phyloP scores from a whole-genome alignment of 208 protist species.

The Histomonas meleagridis region DNA sequence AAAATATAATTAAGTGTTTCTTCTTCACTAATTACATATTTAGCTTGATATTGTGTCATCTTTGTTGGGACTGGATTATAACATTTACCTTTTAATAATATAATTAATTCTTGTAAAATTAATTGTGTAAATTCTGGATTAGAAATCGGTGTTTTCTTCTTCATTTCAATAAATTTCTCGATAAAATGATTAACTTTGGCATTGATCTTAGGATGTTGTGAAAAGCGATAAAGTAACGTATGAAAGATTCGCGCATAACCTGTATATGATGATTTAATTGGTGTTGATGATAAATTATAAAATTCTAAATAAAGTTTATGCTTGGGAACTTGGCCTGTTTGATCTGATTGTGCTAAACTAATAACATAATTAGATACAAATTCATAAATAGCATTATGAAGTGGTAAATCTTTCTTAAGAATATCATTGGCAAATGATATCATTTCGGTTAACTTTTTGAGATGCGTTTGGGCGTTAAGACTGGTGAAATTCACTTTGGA shows the following conservation, averaged over 20 bases:
- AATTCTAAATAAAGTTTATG: not conserved
- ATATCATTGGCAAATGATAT: no score
- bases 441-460: no score
- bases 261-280: no score
- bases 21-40: not conserved
- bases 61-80: not conserved
- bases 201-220: not conserved
- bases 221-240: not conserved
- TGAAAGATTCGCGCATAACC: no score
- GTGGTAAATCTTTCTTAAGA: no score
- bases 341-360: not conserved
- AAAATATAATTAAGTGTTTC: not conserved
- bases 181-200: not conserved
- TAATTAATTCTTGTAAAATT: not conserved
- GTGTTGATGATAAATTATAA: no score
- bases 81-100: not conserved
- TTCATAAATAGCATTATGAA: not conserved
- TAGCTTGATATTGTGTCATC: not conserved
- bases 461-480: no score
- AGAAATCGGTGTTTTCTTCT: not conserved
- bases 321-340: not conserved
- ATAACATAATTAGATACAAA: not conserved
- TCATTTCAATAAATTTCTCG: not conserved
- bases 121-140: not conserved
- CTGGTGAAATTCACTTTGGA: no score